Evolutionary conservation across 2,329 filamentous ascomycete genomes (phyloP).

Genomic region (Zasmidium angulare): DNA sequence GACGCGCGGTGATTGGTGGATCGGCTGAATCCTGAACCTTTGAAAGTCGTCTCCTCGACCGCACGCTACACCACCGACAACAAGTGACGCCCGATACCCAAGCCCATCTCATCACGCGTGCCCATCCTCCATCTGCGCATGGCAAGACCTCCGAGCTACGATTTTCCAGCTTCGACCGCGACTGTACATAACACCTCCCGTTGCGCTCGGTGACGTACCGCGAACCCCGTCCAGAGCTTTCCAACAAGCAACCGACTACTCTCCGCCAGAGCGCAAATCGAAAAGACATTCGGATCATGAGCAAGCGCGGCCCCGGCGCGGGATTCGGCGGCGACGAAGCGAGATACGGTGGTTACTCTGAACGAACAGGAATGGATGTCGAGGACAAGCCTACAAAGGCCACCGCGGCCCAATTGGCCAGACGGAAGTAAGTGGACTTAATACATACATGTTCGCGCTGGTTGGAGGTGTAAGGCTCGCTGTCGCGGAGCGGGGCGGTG

Average conservation of each 20-base stretch:
- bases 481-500: not conserved
- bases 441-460: constrained; percentile 6
- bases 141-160: constrained; percentile 11
- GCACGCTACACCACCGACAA: no score
- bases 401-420: constrained; percentile 37
- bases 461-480: not conserved
- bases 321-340: constrained; percentile 27
- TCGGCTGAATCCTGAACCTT: no score
- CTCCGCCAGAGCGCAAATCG: constrained; percentile 7
- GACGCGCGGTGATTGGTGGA: not conserved
- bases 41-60: not conserved
- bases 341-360: constrained; percentile 25
- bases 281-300: constrained; percentile 23
- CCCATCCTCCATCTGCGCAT: constrained; percentile 11
- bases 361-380: constrained; percentile 14
- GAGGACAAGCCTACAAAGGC: constrained; percentile 30
- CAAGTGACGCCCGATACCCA: no score
- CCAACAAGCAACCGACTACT: not conserved
- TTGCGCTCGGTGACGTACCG: constrained; percentile 14
- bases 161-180: constrained; percentile 14
- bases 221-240: constrained; percentile 1
- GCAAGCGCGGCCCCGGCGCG: constrained; percentile 32
- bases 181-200: constrained; percentile 14
- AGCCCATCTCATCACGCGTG: not conserved
- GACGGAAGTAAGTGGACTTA: constrained; percentile 34